Percentiles rank a stretch among this genome's conserved stretches.
Conservation (phyloP, 371 early-diverging fungal genomes). For the Apophysomyces ossiformis region DNA sequence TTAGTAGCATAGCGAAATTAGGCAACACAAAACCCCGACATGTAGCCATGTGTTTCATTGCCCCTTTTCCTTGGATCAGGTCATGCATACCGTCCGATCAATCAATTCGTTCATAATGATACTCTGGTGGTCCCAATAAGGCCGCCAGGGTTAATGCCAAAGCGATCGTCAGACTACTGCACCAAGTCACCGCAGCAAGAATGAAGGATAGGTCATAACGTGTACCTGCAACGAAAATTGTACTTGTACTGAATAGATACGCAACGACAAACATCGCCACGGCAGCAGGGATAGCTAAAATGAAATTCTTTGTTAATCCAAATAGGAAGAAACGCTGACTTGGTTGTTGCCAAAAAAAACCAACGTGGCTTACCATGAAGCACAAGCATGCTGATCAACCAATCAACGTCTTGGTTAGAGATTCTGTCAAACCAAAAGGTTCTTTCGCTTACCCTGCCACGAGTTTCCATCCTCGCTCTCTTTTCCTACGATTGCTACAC, state of each 20-base stretch:
- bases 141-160: conserved; percentile 23
- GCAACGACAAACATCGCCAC: conserved; percentile 28
- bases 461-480: conserved; percentile 39
- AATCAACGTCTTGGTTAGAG: neutral
- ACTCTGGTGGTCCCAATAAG: conserved; percentile 20
- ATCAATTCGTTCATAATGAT: conserved; percentile 27
- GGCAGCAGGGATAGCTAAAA: conserved; percentile 33
- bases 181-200: conserved; percentile 29
- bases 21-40: conserved; percentile 8
- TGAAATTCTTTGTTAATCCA: conserved; percentile 1
- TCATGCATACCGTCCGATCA: conserved; percentile 12
- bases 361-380: conserved; percentile 30
- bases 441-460: conserved; percentile 29
- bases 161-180: conserved; percentile 25
- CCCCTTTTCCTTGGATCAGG: conserved; percentile 11
- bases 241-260: conserved; percentile 27
- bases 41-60: conserved; percentile 8
- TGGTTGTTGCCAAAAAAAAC: conserved; percentile 7
- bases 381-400: conserved; percentile 29
- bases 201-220: conserved; percentile 30
- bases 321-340: neutral
- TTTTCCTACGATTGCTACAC: conserved; percentile 32
- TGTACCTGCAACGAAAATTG: conserved; percentile 27
- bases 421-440: conserved; percentile 10
- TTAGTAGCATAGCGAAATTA: conserved; percentile 8